phyloP scores from a whole-genome alignment of 768 basidiomycete genomes.

The Tylopilus felleus region DNA sequence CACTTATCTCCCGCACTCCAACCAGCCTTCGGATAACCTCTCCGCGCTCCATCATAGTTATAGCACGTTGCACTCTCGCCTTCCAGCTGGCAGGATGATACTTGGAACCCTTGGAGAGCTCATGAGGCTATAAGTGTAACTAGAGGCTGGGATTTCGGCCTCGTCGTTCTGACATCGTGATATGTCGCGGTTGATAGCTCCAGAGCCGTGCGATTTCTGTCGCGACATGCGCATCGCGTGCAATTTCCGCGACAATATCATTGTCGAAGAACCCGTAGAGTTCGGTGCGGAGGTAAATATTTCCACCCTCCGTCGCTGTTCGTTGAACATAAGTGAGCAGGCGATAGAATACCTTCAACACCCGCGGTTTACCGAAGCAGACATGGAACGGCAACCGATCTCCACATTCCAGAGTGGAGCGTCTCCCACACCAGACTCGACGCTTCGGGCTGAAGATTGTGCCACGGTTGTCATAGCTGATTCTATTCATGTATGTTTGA shows the following conservation, averaged over 20 bases:
- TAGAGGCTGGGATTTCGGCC: no score
- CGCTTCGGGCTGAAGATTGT: background rate
- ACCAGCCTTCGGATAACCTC: no score
- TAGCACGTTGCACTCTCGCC: background rate
- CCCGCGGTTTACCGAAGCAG: no score
- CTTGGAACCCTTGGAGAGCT: background rate
- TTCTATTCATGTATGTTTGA: background rate
- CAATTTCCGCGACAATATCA: no score
- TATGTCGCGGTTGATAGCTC: background rate
- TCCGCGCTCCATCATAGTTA: background rate
- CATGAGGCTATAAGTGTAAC: background rate
- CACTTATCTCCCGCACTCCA: constrained; percentile 2
- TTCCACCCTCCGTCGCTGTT: background rate
- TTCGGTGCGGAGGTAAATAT: background rate
- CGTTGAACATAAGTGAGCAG: background rate
- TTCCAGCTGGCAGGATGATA: background rate
- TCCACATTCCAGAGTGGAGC: no score
- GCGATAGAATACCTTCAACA: background rate
- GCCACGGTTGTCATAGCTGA: no score
- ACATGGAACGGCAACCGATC: no score
- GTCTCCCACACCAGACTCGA: no score
- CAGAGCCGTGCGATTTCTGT: background rate
- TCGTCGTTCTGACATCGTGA: background rate
- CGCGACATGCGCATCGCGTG: no score
- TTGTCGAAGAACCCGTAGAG: no score